Base-by-base conservation (phyloP, 768 basidiomycete species). In the Xerocomus potaroensis region DNA sequence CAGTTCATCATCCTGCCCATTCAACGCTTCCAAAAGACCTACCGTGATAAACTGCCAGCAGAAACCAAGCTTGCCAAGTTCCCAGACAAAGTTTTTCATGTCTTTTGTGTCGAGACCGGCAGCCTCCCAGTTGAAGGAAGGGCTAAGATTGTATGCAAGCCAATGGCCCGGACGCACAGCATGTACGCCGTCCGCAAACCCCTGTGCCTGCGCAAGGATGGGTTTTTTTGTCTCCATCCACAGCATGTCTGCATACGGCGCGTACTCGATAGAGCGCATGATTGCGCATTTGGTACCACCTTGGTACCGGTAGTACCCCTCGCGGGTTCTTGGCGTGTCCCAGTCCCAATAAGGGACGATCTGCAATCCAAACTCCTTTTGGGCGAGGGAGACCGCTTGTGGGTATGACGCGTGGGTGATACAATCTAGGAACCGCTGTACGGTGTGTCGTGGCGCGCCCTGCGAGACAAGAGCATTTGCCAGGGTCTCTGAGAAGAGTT, bases 31-130 rank as follows among this genome's bases (percentile, higher is more conserved):
- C 8, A 16, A 31, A 8, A 24, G n/a, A 65, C 87, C 59, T 42
- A 93, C 91, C 56, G 94, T 96, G 69, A 97, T 96, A 74, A 99
- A 98, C 68, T 98, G 94, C 93, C 94, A 98, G 57, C 93, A 85
- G 69, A 97, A 98, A 29, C 94, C 94, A 38, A 96, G 81, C 73
- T 87, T 94, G 38, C 91, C 95, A 21, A 99, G 75, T 59, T 91
- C 78, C 95, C 94, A 95, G 30, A 97, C 80, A 64, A 80, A 98
- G 31, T 76, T 70, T 66, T 89, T 77, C 91, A 91, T 98, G 56
- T 93, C 91, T 53, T 75, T 74, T 57, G 84, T 78, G 34, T 78
- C 81, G 15, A 99, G 77, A 14, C 96, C 96, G 12, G 95, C 95
- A 1, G 91, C 92, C 57, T 90, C 87, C 88, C 90, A 92, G 57